A percentile compares a stretch with the other conserved stretches of the same genome.
Conservation (phyloP, 495 filamentous ascomycete species). For the Talaromyces ruber region DNA sequence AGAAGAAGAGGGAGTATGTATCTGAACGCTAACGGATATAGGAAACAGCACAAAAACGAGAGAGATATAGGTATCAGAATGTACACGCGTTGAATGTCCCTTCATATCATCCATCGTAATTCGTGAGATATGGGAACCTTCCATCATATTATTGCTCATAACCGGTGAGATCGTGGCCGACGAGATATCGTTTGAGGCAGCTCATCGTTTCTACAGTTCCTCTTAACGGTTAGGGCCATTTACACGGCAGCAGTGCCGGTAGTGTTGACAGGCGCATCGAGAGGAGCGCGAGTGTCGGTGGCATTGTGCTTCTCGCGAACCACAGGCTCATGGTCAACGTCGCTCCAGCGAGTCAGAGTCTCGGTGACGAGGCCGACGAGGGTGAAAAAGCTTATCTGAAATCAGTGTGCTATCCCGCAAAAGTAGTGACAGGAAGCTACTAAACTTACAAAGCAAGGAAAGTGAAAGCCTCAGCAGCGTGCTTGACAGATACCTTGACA, state of each 20-base stretch:
- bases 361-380: conserved; percentile 48
- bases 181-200: not conserved
- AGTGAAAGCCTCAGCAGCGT: conserved; percentile 49
- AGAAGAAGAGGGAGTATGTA: not conserved
- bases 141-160: not conserved
- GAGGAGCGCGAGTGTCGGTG: conserved; percentile 11
- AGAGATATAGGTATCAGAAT: not conserved
- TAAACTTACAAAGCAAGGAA: conserved; percentile 58
- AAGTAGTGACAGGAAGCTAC: too few relatives aligned
- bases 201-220: not conserved
- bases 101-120: not conserved
- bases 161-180: not conserved
- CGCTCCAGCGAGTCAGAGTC: conserved; percentile 38
- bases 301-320: conserved; percentile 18
- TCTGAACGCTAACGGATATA: not conserved
- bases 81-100: not conserved
- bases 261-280: conserved; percentile 23
- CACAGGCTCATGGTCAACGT: not conserved
- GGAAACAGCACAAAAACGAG: not conserved
- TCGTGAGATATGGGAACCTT: not conserved
- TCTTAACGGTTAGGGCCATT: conserved; percentile 19
- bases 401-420: not conserved
- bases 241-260: not conserved
- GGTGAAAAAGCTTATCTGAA: conserved; percentile 24
- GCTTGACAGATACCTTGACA: conserved; percentile 23